These are phyloP conservation scores for Lolium perenne DNA, from an alignment of 176 grass and related monocot species.

Conservation along the genomic window DNA sequence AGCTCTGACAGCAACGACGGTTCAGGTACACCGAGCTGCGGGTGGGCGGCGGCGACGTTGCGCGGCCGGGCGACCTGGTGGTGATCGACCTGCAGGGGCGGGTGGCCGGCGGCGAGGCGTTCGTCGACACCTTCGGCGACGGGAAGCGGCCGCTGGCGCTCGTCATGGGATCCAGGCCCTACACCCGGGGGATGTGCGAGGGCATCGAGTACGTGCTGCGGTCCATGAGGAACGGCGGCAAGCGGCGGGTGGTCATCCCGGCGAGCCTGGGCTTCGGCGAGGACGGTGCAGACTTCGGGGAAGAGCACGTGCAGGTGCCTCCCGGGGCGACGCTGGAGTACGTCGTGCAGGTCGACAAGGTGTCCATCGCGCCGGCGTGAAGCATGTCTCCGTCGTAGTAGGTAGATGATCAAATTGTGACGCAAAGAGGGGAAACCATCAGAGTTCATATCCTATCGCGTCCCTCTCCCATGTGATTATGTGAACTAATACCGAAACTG, in stretches of 20 bases:
- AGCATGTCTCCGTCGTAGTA: background rate
- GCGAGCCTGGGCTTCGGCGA: slow-evolving; percentile 72
- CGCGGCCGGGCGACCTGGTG: slow-evolving; percentile 74
- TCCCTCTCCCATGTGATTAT: background rate
- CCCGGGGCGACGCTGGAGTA: slow-evolving; percentile 65
- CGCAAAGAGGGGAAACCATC: too few relatives aligned
- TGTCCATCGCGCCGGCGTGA: slow-evolving; percentile 89
- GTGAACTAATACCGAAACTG: background rate
- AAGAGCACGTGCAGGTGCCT: slow-evolving; percentile 46
- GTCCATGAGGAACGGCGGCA: slow-evolving; percentile 78
- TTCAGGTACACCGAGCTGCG: slow-evolving; percentile 80
- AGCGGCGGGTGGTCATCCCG: slow-evolving; percentile 75
- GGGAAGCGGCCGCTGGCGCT: slow-evolving; percentile 78
- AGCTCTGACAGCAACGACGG: background rate
- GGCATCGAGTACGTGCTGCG: slow-evolving; percentile 75
- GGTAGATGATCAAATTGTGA: too few relatives aligned
- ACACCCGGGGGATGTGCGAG: slow-evolving; percentile 91
- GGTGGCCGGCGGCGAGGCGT: slow-evolving; percentile 46
- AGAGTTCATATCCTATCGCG: background rate
- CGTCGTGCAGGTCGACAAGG: slow-evolving; percentile 92
- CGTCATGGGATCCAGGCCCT: slow-evolving; percentile 95
- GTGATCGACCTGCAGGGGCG: slow-evolving; percentile 92
- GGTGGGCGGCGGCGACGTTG: slow-evolving; percentile 74
- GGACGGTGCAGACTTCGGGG: slow-evolving; percentile 77
- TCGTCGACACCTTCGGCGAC: slow-evolving; percentile 86